Conservation (phyloP, 2,329 filamentous ascomycete species). For the Parascedosporium putredinis region DNA sequence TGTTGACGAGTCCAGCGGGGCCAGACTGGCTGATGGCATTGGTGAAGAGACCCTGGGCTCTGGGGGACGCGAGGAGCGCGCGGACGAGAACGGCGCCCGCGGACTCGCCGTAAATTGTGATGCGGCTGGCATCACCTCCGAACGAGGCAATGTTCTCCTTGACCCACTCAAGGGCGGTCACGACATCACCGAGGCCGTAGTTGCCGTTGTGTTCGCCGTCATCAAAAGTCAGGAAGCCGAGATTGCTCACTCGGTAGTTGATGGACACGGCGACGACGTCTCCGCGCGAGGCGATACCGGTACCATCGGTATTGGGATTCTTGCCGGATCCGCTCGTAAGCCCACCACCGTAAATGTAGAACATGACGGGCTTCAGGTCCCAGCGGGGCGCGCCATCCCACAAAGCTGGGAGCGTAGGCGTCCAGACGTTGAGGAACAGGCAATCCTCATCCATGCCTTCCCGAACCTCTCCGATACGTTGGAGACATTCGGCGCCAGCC, state of each 20-base stretch:
- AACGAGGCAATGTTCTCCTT: slow-evolving; percentile 39
- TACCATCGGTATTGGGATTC: slow-evolving; percentile 34
- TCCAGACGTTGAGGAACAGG: slow-evolving; percentile 35
- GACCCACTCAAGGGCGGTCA: slow-evolving; percentile 35
- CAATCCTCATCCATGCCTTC: slow-evolving; percentile 24
- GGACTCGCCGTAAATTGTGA: slow-evolving; percentile 45
- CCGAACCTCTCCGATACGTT: slow-evolving; percentile 20
- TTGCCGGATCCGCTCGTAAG: slow-evolving; percentile 29
- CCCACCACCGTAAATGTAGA: slow-evolving; percentile 35
- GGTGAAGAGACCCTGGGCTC: slow-evolving; percentile 19
- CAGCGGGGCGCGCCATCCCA: slow-evolving; percentile 10
- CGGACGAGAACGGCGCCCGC: slow-evolving; percentile 25
- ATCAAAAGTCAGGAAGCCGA: slow-evolving; percentile 49
- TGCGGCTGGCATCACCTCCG: slow-evolving; percentile 33
- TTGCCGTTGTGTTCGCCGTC: slow-evolving; percentile 40
- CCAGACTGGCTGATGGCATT: slow-evolving; percentile 20
- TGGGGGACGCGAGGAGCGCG: slow-evolving; percentile 16
- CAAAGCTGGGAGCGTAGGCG: slow-evolving; percentile 24
- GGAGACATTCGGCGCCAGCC: slow-evolving; percentile 20
- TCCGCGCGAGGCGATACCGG: slow-evolving; percentile 31
- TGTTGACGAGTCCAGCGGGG: slow-evolving; percentile 15
- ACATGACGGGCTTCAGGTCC: slow-evolving; percentile 32
- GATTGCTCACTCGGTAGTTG: slow-evolving; percentile 42
- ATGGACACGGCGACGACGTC: slow-evolving; percentile 38
- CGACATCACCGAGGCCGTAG: slow-evolving; percentile 5